Evolutionary conservation across 345 rosid genomes (phyloP).

Genomic region (Schrenkiella parvula): DNA sequence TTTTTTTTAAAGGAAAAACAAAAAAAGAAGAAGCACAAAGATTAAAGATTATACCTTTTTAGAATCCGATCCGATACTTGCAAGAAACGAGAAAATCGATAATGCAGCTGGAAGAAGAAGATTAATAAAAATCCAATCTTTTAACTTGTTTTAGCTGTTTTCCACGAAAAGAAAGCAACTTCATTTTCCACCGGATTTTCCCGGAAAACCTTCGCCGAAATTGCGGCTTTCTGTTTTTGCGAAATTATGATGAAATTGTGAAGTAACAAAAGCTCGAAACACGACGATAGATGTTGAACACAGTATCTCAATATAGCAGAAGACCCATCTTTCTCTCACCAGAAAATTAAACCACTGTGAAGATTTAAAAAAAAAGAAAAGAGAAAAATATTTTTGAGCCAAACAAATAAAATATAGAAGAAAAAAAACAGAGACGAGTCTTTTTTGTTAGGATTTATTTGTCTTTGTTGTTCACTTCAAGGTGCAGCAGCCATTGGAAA

Average conservation of each 20-base stretch:
- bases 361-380: not conserved
- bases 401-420: not conserved
- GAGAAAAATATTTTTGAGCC: not conserved
- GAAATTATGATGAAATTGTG: not conserved
- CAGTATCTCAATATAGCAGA: constrained; percentile 24
- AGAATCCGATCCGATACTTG: constrained; percentile 26
- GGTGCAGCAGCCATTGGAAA: constrained; percentile 13
- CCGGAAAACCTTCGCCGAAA: constrained; percentile 19
- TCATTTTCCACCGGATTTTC: constrained; percentile 5
- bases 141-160: constrained; percentile 28
- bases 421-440: not conserved
- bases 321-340: constrained; percentile 21
- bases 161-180: constrained; percentile 15
- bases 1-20: not conserved
- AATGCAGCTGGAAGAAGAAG: constrained; percentile 24
- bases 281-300: constrained; percentile 17
- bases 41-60: constrained; percentile 28
- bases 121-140: constrained; percentile 2
- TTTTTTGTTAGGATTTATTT: not conserved
- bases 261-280: constrained; percentile 16
- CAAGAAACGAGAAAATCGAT: constrained; percentile 8
- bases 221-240: constrained; percentile 6
- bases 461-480: constrained; percentile 24
- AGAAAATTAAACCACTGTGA: constrained; percentile 13
- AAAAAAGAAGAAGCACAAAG: not conserved